Percentiles rank a stretch among this genome's conserved stretches.
Evolutionary conservation across 257 asterid genomes (phyloP).

Genomic region (Solanum phureja): DNA sequence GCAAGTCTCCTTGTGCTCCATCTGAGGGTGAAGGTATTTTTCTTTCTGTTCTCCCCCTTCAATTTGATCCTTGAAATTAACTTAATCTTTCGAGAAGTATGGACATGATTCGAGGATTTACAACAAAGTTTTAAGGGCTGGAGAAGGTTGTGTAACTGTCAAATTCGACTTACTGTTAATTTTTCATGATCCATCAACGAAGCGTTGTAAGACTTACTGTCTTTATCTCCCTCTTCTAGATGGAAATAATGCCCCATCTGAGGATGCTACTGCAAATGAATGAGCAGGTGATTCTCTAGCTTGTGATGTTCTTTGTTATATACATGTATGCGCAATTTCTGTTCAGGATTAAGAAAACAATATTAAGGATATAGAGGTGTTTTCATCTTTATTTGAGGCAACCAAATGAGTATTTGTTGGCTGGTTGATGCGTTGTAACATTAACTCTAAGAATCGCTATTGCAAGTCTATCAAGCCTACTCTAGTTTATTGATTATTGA

Average conservation of each 20-base stretch:
- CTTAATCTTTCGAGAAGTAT: background rate
- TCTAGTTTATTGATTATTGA: background rate
- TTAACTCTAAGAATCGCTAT: background rate
- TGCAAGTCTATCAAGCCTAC: background rate
- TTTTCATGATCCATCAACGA: background rate
- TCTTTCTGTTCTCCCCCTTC: background rate
- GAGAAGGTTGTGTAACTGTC: background rate
- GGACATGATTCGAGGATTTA: background rate
- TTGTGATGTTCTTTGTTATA: background rate
- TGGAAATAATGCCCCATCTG: slow-evolving; percentile 38
- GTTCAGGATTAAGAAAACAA: background rate
- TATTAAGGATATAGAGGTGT: background rate
- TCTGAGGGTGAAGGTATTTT: slow-evolving; percentile 68
- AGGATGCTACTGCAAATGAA: slow-evolving; percentile 42
- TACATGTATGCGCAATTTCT: background rate
- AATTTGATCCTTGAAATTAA: background rate
- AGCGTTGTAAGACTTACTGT: background rate
- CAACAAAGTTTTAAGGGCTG: background rate
- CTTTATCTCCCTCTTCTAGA: slow-evolving; percentile 19
- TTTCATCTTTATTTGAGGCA: background rate
- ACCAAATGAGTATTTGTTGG: background rate
- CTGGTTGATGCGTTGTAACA: background rate
- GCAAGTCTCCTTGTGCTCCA: slow-evolving; percentile 84
- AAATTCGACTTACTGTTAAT: background rate
- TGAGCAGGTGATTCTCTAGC: slow-evolving; percentile 18